Percentiles rank a stretch among this genome's conserved stretches.
Conservation (phyloP, 345 rosid species). For the Sisymbrium altissimum region DNA sequence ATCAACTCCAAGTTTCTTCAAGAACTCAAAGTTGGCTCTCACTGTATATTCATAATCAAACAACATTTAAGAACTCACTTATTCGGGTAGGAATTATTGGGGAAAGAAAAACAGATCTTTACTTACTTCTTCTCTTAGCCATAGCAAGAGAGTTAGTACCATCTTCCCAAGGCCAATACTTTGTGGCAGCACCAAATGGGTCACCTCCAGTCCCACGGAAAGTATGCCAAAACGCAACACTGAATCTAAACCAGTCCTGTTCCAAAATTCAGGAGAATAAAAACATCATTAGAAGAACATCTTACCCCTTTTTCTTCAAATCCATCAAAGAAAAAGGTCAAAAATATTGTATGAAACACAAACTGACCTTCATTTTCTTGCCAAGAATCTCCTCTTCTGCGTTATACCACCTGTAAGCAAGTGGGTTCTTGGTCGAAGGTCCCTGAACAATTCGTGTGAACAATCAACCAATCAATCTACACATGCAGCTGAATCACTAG, state of each 20-base stretch:
- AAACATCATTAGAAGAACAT: neutral
- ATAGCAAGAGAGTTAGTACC: conserved; percentile 84
- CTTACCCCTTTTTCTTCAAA: neutral
- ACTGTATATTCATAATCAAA: conserved; percentile 41
- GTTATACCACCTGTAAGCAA: conserved; percentile 86
- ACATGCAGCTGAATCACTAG: conserved; percentile 13
- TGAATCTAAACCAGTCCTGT: conserved; percentile 96
- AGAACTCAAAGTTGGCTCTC: conserved; percentile 97
- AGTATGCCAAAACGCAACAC: conserved; percentile 98
- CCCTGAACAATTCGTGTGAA: conserved; percentile 44
- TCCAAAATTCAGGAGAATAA: neutral
- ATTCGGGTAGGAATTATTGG: no score
- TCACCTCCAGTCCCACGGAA: conserved; percentile 88
- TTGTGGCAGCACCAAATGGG: conserved; percentile 87
- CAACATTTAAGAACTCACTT: neutral
- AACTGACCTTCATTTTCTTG: conserved; percentile 86
- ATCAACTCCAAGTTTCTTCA: conserved; percentile 90
- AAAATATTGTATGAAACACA: neutral
- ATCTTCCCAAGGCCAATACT: conserved; percentile 98
- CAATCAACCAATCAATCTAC: neutral
- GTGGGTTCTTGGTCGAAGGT: conserved; percentile 66
- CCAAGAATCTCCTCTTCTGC: conserved; percentile 89
- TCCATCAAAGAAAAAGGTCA: neutral
- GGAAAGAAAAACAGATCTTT: neutral
- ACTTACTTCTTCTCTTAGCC: conserved; percentile 98